phyloP scores from a whole-genome alignment of 2,329 filamentous ascomycete species.

The Mollisia scopiformis region DNA sequence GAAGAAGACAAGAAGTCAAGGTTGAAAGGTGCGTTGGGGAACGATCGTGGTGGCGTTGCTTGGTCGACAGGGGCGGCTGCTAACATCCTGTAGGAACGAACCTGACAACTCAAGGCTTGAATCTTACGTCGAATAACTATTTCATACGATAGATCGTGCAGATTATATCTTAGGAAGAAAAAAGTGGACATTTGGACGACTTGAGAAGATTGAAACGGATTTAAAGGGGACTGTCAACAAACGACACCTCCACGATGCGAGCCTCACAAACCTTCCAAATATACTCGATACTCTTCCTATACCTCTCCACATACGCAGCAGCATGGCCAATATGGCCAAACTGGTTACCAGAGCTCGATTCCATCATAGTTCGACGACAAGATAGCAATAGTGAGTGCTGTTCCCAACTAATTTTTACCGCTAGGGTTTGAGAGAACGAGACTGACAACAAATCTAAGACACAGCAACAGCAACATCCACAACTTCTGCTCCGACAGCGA shows the following conservation, averaged over 20 bases:
- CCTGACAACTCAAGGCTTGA: not conserved
- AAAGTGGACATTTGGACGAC: not conserved
- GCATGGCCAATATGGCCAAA: slow-evolving; percentile 56
- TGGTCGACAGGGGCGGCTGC: slow-evolving; percentile 12
- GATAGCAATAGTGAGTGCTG: slow-evolving; percentile 30
- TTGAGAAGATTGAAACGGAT: slow-evolving; percentile 2
- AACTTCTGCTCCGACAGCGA: not conserved
- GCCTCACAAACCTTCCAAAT: slow-evolving; percentile 49
- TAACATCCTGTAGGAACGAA: slow-evolving; percentile 5
- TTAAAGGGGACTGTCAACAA: slow-evolving; percentile 29
- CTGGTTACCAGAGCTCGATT: slow-evolving; percentile 56
- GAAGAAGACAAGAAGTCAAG: not conserved
- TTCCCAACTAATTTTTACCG: not conserved
- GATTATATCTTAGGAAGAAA: not conserved
- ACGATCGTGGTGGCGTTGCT: slow-evolving; percentile 15
- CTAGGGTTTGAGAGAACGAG: not conserved
- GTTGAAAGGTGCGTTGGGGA: slow-evolving; percentile 1
- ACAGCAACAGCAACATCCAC: slow-evolving; percentile 10
- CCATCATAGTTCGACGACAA: slow-evolving; percentile 53
- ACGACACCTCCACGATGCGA: slow-evolving; percentile 48
- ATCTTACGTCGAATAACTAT: not conserved
- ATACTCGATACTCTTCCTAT: slow-evolving; percentile 53
- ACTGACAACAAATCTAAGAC: slow-evolving; percentile 13
- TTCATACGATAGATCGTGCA: not conserved
- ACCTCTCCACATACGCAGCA: slow-evolving; percentile 44